Percentiles rank a stretch among this genome's conserved stretches.
Conservation (phyloP, 768 basidiomycete genomes). For the Dioszegia aurantiaca region DNA sequence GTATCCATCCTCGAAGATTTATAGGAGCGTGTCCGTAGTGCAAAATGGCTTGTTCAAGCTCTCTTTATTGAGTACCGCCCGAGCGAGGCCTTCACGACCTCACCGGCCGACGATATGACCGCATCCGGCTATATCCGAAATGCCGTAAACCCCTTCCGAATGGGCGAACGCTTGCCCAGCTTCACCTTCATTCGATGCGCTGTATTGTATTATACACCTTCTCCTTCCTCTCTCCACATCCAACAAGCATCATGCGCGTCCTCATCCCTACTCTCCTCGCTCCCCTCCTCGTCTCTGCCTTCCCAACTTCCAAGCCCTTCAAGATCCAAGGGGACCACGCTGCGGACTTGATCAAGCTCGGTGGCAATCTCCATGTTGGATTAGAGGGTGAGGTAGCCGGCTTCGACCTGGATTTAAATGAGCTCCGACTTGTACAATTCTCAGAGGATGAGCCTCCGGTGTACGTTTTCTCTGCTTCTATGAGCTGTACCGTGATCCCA, state of each 20-base stretch:
- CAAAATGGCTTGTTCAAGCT: no score
- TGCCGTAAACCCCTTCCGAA: no score
- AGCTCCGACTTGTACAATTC: constrained; percentile 71
- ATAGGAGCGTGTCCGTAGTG: no score
- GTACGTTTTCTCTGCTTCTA: constrained; percentile 18
- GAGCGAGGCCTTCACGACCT: no score
- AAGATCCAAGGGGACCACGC: constrained; percentile 8
- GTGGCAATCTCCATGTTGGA: background rate
- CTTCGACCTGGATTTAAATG: constrained; percentile 70
- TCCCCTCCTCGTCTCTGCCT: constrained; percentile 33
- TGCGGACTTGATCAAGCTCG: constrained; percentile 33
- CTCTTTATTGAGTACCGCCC: no score
- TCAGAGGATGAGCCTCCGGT: constrained; percentile 64
- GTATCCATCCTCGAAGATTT: no score
- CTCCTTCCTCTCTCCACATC: no score
- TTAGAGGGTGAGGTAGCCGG: constrained; percentile 53
- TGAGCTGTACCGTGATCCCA: no score
- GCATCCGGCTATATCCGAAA: constrained; percentile 4
- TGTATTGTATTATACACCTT: no score
- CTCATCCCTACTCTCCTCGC: constrained; percentile 27
- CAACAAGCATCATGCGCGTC: constrained; percentile 38
- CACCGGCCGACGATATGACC: background rate
- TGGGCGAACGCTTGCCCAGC: background rate
- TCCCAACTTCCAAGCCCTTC: constrained; percentile 25
- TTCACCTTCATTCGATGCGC: background rate